Conservation (phyloP, 2,329 filamentous ascomycete species). For the Coniosporium tulheliwenetii region DNA sequence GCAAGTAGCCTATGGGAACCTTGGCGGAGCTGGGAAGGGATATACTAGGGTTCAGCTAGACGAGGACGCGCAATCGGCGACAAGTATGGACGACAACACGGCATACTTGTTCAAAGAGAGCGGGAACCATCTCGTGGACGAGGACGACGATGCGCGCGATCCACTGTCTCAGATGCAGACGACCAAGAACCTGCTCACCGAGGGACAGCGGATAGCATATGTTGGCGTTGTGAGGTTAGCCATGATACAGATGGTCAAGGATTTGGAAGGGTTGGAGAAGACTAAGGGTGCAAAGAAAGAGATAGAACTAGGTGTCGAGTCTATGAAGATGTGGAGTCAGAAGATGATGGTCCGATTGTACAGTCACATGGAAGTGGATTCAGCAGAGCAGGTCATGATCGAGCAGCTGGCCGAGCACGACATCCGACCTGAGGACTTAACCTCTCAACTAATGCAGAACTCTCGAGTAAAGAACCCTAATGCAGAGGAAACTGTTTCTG, state of each 20-base stretch:
- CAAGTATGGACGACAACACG: slow-evolving; percentile 94
- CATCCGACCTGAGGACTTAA: slow-evolving; percentile 69
- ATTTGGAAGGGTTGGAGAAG: slow-evolving; percentile 44
- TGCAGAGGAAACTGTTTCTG: slow-evolving; percentile 34
- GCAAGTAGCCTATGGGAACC: slow-evolving; percentile 53
- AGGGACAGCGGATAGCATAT: slow-evolving; percentile 91
- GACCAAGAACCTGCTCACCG: slow-evolving; percentile 87
- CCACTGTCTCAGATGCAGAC: slow-evolving; percentile 82
- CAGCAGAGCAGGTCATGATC: slow-evolving; percentile 91
- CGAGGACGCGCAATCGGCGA: slow-evolving; percentile 84
- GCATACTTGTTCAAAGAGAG: slow-evolving; percentile 75
- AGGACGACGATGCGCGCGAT: slow-evolving; percentile 61
- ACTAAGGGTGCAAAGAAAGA: slow-evolving; percentile 58
- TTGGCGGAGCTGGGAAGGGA: slow-evolving; percentile 83
- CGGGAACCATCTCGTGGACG: slow-evolving; percentile 41
- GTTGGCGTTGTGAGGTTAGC: slow-evolving; percentile 77
- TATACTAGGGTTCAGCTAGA: slow-evolving; percentile 93
- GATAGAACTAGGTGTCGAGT: slow-evolving; percentile 53
- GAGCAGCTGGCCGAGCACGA: slow-evolving; percentile 91
- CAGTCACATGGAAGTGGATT: slow-evolving; percentile 88
- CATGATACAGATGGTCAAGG: slow-evolving; percentile 60
- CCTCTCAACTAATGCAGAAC: slow-evolving; percentile 78
- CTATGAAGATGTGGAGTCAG: slow-evolving; percentile 89
- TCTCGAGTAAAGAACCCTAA: slow-evolving; percentile 85
- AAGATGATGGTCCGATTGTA: slow-evolving; percentile 97